phyloP scores from a whole-genome alignment of 768 basidiomycete species.

The Wakefieldia striispora region DNA sequence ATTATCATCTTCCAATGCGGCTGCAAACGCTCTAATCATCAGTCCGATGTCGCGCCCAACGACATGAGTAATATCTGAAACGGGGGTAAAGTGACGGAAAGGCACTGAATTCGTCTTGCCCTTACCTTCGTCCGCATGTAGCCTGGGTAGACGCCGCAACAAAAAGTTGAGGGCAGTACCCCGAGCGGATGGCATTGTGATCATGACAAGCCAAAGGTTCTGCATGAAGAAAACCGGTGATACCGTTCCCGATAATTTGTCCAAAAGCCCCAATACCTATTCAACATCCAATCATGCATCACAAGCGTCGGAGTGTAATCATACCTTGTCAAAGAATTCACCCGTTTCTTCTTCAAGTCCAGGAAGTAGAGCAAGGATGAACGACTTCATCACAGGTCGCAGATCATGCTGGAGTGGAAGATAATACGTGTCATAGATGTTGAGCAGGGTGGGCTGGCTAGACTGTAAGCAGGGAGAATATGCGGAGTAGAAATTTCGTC shows the following conservation, averaged over 20 bases:
- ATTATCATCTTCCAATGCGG: conserved; percentile 91
- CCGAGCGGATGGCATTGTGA: conserved; percentile 83
- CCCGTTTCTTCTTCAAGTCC: conserved; percentile 97
- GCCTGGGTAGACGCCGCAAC: conserved; percentile 69
- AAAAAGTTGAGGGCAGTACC: conserved; percentile 88
- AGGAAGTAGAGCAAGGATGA: conserved; percentile 89
- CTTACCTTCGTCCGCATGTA: conserved; percentile 70
- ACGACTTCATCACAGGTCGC: conserved; percentile 90
- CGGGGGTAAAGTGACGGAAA: conserved; percentile 4
- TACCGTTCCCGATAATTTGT: conserved; percentile 79
- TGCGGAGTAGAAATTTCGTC: conserved; percentile 11
- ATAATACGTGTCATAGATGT: conserved; percentile 91
- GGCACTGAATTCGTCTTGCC: neutral
- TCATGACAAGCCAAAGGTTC: conserved; percentile 91
- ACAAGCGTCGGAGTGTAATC: neutral
- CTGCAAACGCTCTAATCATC: conserved; percentile 90
- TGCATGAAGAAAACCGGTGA: conserved; percentile 91
- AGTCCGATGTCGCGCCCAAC: conserved; percentile 87
- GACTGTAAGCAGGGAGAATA: neutral
- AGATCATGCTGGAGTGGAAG: conserved; percentile 78
- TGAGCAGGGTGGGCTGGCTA: conserved; percentile 75
- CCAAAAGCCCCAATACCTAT: conserved; percentile 77
- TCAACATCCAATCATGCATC: conserved; percentile 11
- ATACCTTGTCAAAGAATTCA: conserved; percentile 91
- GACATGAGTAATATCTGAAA: conserved; percentile 60